Base-by-base conservation (phyloP, 441 rosid genomes). In the Gossypium trilobum region DNA sequence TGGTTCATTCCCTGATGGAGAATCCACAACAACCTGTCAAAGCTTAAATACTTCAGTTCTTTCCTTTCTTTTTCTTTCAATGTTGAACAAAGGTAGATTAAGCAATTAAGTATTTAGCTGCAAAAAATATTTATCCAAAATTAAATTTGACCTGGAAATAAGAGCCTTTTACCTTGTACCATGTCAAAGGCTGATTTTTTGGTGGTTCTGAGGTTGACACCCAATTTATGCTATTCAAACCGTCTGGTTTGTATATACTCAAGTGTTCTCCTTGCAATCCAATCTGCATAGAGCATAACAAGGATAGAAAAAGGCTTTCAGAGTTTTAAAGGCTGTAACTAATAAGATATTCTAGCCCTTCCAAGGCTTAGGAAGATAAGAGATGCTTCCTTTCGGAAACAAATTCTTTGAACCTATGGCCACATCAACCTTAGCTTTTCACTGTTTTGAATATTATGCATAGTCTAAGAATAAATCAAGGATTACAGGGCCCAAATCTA, bases 1-100 rank as follows among this genome's bases (percentile, higher is more conserved):
- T 0, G 98, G 99, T 77, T 92, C 99, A 87, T 84, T 78, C 23
- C 99, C 97, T 1, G 85, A 70, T 61, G 99, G 98, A 76, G 85
- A 59, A 69, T 91, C 92, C 73, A 95, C 85, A 60, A 84, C 74
- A 78, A 78, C 89, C 99, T 92, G 82, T 68, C 69, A 68, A 25
- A 77, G 46, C 59, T 60, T 69, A 76, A 71, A 14, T 33, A 39
- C 48, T 58, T 14, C 14, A 48, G 25, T 16, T 71, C 8, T 64
- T 65, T 22, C 55, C 17, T 59, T 55, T 44, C 27, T 13, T 17
- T 6, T 36, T 9, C 23, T 4, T 5, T 8, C 4, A 65, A 44
- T 44, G 19, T 63, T 14, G 56, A 11, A 46, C 5, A 29, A 3
- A n/a, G 3, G 11, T 22, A 5, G 23, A 23, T 20, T 36, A 39